Base-by-base conservation (phyloP, 2,329 filamentous ascomycete species). In the Monosporascus sp. region DNA sequence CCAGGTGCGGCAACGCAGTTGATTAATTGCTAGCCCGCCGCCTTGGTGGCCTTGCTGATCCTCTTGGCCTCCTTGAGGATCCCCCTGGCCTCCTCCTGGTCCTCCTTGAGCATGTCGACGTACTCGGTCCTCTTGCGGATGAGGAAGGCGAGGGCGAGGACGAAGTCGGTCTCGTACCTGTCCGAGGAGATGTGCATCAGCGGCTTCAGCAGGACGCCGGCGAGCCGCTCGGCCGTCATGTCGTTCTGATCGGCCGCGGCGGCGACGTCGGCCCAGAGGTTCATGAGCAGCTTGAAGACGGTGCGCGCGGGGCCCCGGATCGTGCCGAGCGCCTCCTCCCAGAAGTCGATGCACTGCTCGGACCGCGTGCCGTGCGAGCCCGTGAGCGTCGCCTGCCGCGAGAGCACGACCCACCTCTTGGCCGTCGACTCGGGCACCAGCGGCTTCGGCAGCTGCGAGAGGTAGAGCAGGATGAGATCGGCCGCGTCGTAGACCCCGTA, bases 331-430 rank as follows among this genome's bases (percentile, higher is more conserved):
- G 74, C 72, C 62, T 76, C 74, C 54, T 75, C 73, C 74, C 74
- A 76, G 51, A 76, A 76, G 55, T 76, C 73, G 45, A 76, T 71
- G 51, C 72, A 73, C 59, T 70, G 67, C 53, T 76, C 74, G 5
- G 70, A 59, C 17, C 72, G 66, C 44, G 62, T 65, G 15, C 63
- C 62, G 48, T 68, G 63, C 3, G 68, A 69, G 20, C 65, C 70
- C 14, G 66, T 57, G 24, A 70, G 47, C 9, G 66, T 70, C 1
- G 72, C 70, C 57, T 74, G 74, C 36, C 70, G 65, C 35, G 73
- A 73, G 39, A 76, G 62, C 37, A 67, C 57, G 36, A 74, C 65
- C 74, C 74, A 76, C 20, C 70, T 67, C 59, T 70, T 71, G 8
- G 65, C 71, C 3, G 72, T 64, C 0, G 65, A 52, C 54, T 74